A percentile compares a stretch with the other conserved stretches of the same genome.
These are phyloP conservation scores for Acanthamoeba sp. DNA, from an alignment of 208 protist species.

Conservation along the genomic window DNA sequence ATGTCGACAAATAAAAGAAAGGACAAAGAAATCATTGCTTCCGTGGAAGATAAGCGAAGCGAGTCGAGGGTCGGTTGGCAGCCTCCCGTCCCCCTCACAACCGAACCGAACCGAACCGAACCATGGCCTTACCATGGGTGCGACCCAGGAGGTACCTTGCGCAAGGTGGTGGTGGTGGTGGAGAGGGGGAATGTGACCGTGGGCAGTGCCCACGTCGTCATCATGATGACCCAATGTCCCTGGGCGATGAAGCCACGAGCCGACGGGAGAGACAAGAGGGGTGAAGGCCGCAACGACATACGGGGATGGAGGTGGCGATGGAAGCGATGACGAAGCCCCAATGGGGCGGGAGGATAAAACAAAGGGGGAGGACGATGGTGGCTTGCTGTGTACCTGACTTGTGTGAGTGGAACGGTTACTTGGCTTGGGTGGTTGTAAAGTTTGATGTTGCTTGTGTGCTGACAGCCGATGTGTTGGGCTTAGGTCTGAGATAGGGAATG, in stretches of 20 bases:
- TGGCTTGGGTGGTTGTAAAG: neutral
- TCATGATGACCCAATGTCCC: no score
- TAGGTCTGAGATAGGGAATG: no score
- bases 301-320: no score
- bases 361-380: no score
- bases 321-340: neutral
- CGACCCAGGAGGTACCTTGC: slow-evolving; percentile 3
- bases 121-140: neutral
- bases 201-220: no score
- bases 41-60: neutral
- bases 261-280: no score
- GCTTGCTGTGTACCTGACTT: neutral
- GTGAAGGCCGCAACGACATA: neutral
- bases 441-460: no score
- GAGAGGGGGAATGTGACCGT: neutral
- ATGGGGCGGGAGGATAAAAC: neutral
- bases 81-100: neutral
- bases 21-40: neutral
- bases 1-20: neutral
- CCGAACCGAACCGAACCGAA: neutral
- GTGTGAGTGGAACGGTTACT: neutral
- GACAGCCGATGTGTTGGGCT: no score
- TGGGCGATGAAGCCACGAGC: no score
- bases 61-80: no score
- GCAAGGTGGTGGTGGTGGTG: neutral